phyloP scores from a whole-genome alignment of 208 protist genomes.

The Leishmania amazonensis region DNA sequence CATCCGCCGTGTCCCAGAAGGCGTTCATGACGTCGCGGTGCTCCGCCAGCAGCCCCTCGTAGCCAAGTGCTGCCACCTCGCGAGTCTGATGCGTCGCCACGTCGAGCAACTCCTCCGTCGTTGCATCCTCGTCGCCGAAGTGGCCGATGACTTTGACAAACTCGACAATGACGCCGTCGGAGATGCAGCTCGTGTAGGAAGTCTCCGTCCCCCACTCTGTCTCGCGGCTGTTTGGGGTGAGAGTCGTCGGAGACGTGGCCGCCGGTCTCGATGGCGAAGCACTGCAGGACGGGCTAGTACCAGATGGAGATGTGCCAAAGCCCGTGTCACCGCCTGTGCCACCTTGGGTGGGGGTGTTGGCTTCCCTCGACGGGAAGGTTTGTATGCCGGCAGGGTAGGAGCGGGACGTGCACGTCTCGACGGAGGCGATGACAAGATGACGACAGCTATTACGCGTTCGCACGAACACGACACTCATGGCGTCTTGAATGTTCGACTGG shows the following conservation, averaged over 20 bases:
- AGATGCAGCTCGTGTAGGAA: conserved; percentile 81
- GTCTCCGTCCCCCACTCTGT: conserved; percentile 74
- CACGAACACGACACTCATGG: conserved; percentile 68
- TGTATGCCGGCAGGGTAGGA: conserved; percentile 11
- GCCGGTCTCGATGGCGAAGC: conserved; percentile 14
- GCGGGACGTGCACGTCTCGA: conserved; percentile 63
- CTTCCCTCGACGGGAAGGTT: conserved; percentile 13
- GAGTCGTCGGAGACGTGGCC: conserved; percentile 27
- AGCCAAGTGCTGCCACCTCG: conserved; percentile 59
- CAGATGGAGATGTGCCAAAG: conserved; percentile 16
- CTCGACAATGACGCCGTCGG: conserved; percentile 63
- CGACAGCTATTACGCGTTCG: conserved; percentile 88
- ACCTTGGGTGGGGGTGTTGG: conserved; percentile 9
- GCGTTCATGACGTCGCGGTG: conserved; percentile 57
- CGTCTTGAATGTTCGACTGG: conserved; percentile 64
- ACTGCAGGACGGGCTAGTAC: conserved; percentile 7
- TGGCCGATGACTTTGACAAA: conserved; percentile 84
- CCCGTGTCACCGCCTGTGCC: conserved; percentile 7
- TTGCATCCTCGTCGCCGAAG: conserved; percentile 76
- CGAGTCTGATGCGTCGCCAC: conserved; percentile 63
- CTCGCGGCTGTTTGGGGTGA: conserved; percentile 59
- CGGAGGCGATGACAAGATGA: conserved; percentile 67
- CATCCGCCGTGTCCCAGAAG: conserved; percentile 78
- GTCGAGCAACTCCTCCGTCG: conserved; percentile 83
- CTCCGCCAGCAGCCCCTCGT: conserved; percentile 65